Conservation (phyloP, 306 rosid species). For the Medicago arabica region DNA sequence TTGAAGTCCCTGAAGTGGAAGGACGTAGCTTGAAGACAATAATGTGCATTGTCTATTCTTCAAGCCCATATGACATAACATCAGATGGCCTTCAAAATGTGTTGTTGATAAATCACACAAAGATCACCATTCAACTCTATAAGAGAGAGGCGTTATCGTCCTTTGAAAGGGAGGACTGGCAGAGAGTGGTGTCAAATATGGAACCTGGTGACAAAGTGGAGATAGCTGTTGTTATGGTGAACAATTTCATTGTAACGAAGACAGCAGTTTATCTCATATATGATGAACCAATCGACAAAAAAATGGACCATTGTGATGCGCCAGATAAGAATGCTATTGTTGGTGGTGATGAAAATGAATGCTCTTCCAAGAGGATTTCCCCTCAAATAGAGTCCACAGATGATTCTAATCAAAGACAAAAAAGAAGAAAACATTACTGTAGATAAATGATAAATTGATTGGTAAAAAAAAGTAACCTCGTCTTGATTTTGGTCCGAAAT, state of each 20-base stretch:
- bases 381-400: background rate
- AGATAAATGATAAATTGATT: no score
- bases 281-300: background rate
- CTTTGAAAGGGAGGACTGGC: constrained; percentile 35
- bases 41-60: no score
- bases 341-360: no score
- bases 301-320: background rate
- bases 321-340: background rate
- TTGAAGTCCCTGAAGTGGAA: no score
- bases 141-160: constrained; percentile 19
- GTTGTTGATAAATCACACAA: no score
- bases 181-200: constrained; percentile 13
- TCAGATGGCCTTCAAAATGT: no score
- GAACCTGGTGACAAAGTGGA: constrained; percentile 30
- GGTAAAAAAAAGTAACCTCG: no score
- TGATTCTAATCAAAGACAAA: background rate
- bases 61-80: no score
- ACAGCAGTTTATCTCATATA: constrained; percentile 25
- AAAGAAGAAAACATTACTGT: background rate
- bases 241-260: constrained; percentile 1
- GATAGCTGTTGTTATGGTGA: background rate
- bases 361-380: background rate
- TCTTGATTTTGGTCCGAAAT: no score
- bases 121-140: background rate
- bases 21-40: no score